Evolutionary conservation across 257 asterid genomes (phyloP), one percentile per base, ranked within the genome.

Genomic region (Osmanthus fragrans): DNA sequence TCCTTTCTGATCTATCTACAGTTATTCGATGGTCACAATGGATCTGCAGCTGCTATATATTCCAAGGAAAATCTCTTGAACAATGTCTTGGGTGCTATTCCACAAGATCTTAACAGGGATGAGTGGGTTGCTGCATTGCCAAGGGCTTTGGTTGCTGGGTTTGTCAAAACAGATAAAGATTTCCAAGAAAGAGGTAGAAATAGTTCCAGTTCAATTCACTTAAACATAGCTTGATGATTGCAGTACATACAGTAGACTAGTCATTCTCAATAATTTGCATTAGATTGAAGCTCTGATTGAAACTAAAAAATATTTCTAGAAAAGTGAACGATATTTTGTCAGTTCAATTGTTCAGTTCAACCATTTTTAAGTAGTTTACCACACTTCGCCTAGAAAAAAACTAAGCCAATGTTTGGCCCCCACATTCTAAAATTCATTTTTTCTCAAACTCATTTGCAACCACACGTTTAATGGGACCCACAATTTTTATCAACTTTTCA

Each of bases 21-120:
- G 99, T 81, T 95, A 82, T 93, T 95, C 81, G 99, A 95, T 82
- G 99, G 99, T 69, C 99, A 95, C 82, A 95, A 95, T 81, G 99
- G 99, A 82, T 89, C 99, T 72, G 97, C 96, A 70, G 99, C 99
- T 36, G 99, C 99, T 70, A 87, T 91, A 84, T 95, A 95, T 80
- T 32, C 98, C 21, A 95, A 93, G 81, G 99, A 95, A 82, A 90
- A 89, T 85, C 94, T 95, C 45, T 86, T 95, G 85, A 92, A 83
- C 85, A 95, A 93, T 81, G 89, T 95, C 66, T 85, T 93, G 90
- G 76, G 76, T 83, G 91, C 96, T 84, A 93, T 93, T 77, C 98
- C 99, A 70, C 81, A 92, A 63, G 96, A 88, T 73, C 97, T 95
- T 71, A 95, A 87, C 79, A 90, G 91, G 63, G 97, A 95, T 32